phyloP scores from a whole-genome alignment of 352 stramenopile species.

The Paralagenidium karlingii region DNA sequence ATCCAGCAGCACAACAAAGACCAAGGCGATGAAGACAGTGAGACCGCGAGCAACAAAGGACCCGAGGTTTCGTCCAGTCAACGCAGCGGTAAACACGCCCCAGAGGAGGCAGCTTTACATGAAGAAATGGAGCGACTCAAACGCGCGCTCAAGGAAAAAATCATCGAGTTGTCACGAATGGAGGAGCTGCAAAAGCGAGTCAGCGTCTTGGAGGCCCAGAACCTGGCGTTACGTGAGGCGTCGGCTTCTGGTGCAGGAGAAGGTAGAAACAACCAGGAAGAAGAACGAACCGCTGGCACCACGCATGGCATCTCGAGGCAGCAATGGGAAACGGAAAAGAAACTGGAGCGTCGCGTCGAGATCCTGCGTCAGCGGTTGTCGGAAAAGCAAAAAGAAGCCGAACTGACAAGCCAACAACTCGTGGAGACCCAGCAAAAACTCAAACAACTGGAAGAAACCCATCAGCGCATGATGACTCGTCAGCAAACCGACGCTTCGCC shows the following conservation, averaged over 20 bases:
- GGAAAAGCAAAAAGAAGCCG: conserved; percentile 43
- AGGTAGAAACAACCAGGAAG: background rate
- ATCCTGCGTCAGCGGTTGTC: conserved; percentile 48
- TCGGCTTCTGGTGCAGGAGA: conserved; percentile 1
- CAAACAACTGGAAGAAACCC: conserved; percentile 15
- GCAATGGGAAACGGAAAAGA: conserved; percentile 52
- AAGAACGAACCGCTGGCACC: background rate
- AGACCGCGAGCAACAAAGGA: conserved; percentile 9
- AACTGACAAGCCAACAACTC: conserved; percentile 27
- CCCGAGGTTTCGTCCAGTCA: background rate
- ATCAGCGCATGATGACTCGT: no score
- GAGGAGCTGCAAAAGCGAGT: conserved; percentile 57
- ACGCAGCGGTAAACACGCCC: background rate
- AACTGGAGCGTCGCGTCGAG: conserved; percentile 53
- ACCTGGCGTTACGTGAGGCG: conserved; percentile 57
- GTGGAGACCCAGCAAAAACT: conserved; percentile 19
- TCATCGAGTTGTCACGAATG: conserved; percentile 22
- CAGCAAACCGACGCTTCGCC: no score
- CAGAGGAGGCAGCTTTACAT: conserved; percentile 10
- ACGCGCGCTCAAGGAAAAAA: conserved; percentile 38
- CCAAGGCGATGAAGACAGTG: conserved; percentile 10
- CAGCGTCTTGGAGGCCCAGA: conserved; percentile 64
- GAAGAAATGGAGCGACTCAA: conserved; percentile 41
- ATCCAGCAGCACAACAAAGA: conserved; percentile 3
- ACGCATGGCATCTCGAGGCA: conserved; percentile 8